A percentile compares a stretch with the other conserved stretches of the same genome.
Evolutionary conservation across 2,329 filamentous ascomycete genomes (phyloP).

Genomic region (Arthrobotrys sinensis): DNA sequence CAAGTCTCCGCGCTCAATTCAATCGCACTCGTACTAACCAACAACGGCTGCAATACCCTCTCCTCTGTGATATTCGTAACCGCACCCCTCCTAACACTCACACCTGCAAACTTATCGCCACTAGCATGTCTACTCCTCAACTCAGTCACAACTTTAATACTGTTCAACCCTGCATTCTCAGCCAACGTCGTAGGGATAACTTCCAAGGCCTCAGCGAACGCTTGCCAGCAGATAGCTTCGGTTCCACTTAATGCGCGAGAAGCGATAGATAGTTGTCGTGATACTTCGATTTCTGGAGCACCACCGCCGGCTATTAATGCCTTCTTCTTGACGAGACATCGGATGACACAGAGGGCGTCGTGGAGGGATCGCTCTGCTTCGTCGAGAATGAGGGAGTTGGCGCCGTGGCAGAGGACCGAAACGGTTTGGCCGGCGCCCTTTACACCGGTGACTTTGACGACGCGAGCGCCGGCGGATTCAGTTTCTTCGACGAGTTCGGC

Average conservation of each 20-base stretch:
- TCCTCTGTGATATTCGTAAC: slow-evolving; percentile 96
- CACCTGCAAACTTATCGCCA: slow-evolving; percentile 94
- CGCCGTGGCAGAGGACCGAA: slow-evolving; percentile 92
- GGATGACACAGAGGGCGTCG: slow-evolving; percentile 96
- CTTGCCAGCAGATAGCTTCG: slow-evolving; percentile 98
- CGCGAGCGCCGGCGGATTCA: slow-evolving; percentile 86
- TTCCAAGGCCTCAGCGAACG: slow-evolving; percentile 97
- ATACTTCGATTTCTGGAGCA: slow-evolving; percentile 96
- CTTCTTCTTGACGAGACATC: slow-evolving; percentile 98
- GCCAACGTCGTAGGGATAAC: slow-evolving; percentile 96
- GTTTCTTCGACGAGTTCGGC: slow-evolving; percentile 96
- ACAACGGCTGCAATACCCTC: slow-evolving; percentile 93
- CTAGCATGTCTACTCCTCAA: slow-evolving; percentile 93
- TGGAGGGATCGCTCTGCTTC: slow-evolving; percentile 97
- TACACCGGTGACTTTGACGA: slow-evolving; percentile 95
- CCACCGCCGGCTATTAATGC: slow-evolving; percentile 98
- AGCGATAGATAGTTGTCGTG: slow-evolving; percentile 85
- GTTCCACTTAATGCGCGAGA: slow-evolving; percentile 88
- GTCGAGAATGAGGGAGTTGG: slow-evolving; percentile 93
- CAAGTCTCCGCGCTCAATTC: slow-evolving; percentile 98
- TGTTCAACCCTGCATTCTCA: slow-evolving; percentile 97
- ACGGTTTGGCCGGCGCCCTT: slow-evolving; percentile 88
- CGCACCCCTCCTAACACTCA: slow-evolving; percentile 97
- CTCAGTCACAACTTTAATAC: slow-evolving; percentile 98
- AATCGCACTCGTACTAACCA: slow-evolving; percentile 97